phyloP scores from a whole-genome alignment of 2,329 filamentous ascomycete species.

The Acephala macrosclerotiorum region DNA sequence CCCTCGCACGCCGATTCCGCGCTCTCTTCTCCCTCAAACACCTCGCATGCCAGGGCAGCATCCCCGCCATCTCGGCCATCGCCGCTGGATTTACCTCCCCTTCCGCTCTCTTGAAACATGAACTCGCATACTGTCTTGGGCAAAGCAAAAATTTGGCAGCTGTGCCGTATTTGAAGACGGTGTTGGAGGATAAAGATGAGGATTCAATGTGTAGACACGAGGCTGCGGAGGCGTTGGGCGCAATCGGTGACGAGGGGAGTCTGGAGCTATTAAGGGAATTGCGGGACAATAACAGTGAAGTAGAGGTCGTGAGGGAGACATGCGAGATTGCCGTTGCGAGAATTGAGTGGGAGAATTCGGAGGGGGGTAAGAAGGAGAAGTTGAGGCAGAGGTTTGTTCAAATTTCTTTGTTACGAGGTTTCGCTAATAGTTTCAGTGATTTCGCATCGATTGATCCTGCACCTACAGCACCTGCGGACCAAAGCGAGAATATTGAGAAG shows the following conservation, averaged over 20 bases:
- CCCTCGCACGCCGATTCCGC: conserved; percentile 89
- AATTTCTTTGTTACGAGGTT: conserved; percentile 16
- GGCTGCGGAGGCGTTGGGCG: conserved; percentile 92
- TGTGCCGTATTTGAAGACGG: conserved; percentile 73
- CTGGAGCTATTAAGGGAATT: conserved; percentile 76
- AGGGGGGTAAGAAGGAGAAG: conserved; percentile 75
- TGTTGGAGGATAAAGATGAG: conserved; percentile 80
- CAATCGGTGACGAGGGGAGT: conserved; percentile 78
- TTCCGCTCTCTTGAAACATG: conserved; percentile 93
- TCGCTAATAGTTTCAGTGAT: conserved; percentile 64
- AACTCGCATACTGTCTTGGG: conserved; percentile 95
- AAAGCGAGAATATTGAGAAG: conserved; percentile 74
- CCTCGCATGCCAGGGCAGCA: conserved; percentile 72
- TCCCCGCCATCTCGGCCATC: conserved; percentile 77
- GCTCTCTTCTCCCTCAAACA: conserved; percentile 98
- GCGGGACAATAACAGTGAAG: conserved; percentile 78
- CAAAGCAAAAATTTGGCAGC: conserved; percentile 84
- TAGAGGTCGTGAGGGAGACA: conserved; percentile 87
- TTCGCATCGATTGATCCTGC: conserved; percentile 97
- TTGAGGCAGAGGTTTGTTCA: conserved; percentile 76
- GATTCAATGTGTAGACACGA: conserved; percentile 97
- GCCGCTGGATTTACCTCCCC: conserved; percentile 85
- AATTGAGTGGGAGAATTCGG: conserved; percentile 90
- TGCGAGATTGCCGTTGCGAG: conserved; percentile 96
- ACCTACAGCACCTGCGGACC: conserved; percentile 73